Evolutionary conservation across 2,329 filamentous ascomycete genomes (phyloP).

Genomic region (Fusarium caatingaense): DNA sequence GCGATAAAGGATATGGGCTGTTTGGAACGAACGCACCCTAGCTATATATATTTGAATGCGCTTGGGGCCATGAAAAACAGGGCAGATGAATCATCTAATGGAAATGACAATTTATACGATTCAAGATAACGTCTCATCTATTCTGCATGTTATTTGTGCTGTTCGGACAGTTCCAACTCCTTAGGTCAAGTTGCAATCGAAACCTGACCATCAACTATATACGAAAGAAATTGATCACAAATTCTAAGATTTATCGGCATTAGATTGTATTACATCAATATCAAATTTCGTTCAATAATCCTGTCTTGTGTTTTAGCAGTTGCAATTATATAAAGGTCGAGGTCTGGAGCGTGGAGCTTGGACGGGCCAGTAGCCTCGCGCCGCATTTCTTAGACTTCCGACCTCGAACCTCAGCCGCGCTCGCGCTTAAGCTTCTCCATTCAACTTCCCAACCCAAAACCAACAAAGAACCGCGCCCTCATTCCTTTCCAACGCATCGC

Average conservation of each 20-base stretch:
- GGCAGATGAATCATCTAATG: constrained; percentile 45
- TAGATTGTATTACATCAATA: background rate
- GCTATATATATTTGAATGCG: constrained; percentile 45
- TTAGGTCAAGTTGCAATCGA: background rate
- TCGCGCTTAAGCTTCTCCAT: constrained; percentile 39
- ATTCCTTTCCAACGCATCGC: constrained; percentile 2
- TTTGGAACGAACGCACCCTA: constrained; percentile 22
- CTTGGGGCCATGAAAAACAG: constrained; percentile 31
- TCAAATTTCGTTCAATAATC: background rate
- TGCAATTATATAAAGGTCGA: background rate
- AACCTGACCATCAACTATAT: background rate
- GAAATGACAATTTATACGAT: constrained; percentile 39
- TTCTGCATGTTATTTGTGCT: background rate
- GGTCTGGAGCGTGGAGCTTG: constrained; percentile 27
- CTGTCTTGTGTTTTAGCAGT: background rate
- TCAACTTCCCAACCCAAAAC: constrained; percentile 14
- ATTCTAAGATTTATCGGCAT: background rate
- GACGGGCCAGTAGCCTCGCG: constrained; percentile 40
- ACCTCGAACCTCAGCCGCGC: constrained; percentile 36
- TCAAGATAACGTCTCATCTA: background rate
- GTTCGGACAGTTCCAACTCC: background rate
- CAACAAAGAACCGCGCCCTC: constrained; percentile 13
- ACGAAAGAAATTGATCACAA: background rate
- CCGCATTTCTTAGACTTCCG: constrained; percentile 41
- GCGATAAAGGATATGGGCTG: constrained; percentile 29